phyloP scores from a whole-genome alignment of 2,329 filamentous ascomycete genomes.

The Phaeosphaeria sp. region DNA sequence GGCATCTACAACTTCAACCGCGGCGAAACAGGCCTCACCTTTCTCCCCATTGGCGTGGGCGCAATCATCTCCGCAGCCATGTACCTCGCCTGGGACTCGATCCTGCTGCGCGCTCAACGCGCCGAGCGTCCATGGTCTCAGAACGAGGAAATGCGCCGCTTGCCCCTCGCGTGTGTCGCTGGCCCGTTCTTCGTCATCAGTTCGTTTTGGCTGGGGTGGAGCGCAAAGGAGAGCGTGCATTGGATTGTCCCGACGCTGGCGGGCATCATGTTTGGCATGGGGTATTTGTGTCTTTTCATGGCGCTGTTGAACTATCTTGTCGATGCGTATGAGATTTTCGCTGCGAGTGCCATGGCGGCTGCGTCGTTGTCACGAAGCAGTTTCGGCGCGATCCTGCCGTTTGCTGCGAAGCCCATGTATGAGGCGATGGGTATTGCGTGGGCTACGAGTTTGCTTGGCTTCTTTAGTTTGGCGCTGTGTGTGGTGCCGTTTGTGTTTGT shows the following conservation, averaged over 20 bases:
- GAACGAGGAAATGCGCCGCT: conserved; percentile 70
- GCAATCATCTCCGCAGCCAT: conserved; percentile 64
- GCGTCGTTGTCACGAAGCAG: conserved; percentile 80
- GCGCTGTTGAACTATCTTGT: conserved; percentile 66
- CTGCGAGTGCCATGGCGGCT: conserved; percentile 79
- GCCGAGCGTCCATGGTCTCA: conserved; percentile 62
- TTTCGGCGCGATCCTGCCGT: conserved; percentile 70
- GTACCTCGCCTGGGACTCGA: conserved; percentile 70
- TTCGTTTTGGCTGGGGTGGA: conserved; percentile 55
- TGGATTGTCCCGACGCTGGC: conserved; percentile 54
- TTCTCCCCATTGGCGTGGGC: conserved; percentile 72
- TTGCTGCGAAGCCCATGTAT: conserved; percentile 65
- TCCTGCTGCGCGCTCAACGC: conserved; percentile 60
- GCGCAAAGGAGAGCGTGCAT: conserved; percentile 44
- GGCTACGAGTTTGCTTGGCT: conserved; percentile 61
- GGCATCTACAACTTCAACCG: conserved; percentile 68
- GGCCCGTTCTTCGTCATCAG: conserved; percentile 63
- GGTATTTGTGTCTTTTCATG: conserved; percentile 59
- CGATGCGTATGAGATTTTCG: conserved; percentile 74
- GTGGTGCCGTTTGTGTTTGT: conserved; percentile 66
- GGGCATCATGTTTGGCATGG: conserved; percentile 53
- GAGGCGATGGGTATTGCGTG: conserved; percentile 71
- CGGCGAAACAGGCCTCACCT: conserved; percentile 70
- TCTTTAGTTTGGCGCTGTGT: conserved; percentile 57
- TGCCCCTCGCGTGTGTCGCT: conserved; percentile 74